Base-by-base conservation (phyloP, 108 stramenopile species). In the Cyclotella kingstonii region DNA sequence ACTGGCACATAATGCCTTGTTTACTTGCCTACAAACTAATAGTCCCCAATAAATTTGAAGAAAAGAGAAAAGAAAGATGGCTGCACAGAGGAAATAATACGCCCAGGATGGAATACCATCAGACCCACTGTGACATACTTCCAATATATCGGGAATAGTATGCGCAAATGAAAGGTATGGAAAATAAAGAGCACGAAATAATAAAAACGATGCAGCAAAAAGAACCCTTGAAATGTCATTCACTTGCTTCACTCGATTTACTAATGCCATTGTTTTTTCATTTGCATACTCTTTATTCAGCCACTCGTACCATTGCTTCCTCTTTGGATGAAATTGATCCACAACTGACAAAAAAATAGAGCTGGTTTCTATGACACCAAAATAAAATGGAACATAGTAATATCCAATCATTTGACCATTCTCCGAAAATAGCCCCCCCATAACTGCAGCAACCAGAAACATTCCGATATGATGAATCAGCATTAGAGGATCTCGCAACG, bases 311-410 rank as follows among this genome's bases (percentile, higher is more conserved):
- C 80, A 85, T 11, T 63, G 40, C 4, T 66, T 66, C 36, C 82
- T 53, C 36, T 82, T 85, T 1, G 84, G 84, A 76, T 85, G 84
- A 42, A 82, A 85, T 0, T 81, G 39, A 67, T 86, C 82, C 38
- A 87, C 81, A 44, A 80, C 53, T 25, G 57, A 44, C 50, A 87
- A 68, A 26, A 81, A 81, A 11, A 87, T 57, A 4, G 80, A 82
- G 43, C 79, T 81, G 9, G 83, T 44, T 66, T 87, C 86, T 50
- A 87, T 77, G 10, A 81, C 78, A 8, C 86, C 86, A 59, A 84
- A 81, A 63, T 81, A 87, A 57, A 83, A 81, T 5, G 80, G 77
- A 18, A 69, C 77, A 39, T 84, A 82, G 51, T 82, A 80, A 39
- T 73, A 54, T 17, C 76, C 81, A 35, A 81, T 66, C 38, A 68